A percentile compares a stretch with the other conserved stretches of the same genome.
Evolutionary conservation across 257 asterid genomes (phyloP).

Genomic region (Rehmannia glutinosa): DNA sequence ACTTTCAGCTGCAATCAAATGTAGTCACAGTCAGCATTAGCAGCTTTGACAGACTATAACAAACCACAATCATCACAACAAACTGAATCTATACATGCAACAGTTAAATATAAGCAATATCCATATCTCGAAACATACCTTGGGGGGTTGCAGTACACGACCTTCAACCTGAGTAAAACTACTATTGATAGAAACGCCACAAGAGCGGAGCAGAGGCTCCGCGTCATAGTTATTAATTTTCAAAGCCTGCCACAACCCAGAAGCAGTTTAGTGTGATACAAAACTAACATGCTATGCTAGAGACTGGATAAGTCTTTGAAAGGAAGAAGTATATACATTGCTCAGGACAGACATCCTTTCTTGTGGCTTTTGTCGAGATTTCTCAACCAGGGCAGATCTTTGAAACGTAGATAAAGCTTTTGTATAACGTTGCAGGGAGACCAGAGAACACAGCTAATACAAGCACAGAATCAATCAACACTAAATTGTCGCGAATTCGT

Average conservation of each 20-base stretch:
- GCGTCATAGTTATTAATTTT: slow-evolving; percentile 71
- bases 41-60: neutral
- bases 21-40: slow-evolving; percentile 1
- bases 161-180: slow-evolving; percentile 83
- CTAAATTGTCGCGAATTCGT: neutral
- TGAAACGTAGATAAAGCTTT: slow-evolving; percentile 72
- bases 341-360: slow-evolving; percentile 74
- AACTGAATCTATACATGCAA: neutral
- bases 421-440: slow-evolving; percentile 85
- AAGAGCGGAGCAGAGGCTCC: slow-evolving; percentile 74
- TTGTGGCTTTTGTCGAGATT: slow-evolving; percentile 86
- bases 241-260: slow-evolving; percentile 51
- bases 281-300: neutral
- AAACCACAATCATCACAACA: neutral
- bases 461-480: slow-evolving; percentile 11
- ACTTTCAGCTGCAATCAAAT: slow-evolving; percentile 61
- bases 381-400: slow-evolving; percentile 78
- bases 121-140: slow-evolving; percentile 31
- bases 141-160: slow-evolving; percentile 79
- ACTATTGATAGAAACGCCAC: slow-evolving; percentile 62
- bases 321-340: slow-evolving; percentile 40
- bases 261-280: slow-evolving; percentile 9
- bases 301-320: neutral
- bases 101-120: neutral
- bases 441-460: slow-evolving; percentile 61